Evolutionary conservation across 2,329 filamentous ascomycete genomes (phyloP).

Genomic region (Periconia macrospinosa): DNA sequence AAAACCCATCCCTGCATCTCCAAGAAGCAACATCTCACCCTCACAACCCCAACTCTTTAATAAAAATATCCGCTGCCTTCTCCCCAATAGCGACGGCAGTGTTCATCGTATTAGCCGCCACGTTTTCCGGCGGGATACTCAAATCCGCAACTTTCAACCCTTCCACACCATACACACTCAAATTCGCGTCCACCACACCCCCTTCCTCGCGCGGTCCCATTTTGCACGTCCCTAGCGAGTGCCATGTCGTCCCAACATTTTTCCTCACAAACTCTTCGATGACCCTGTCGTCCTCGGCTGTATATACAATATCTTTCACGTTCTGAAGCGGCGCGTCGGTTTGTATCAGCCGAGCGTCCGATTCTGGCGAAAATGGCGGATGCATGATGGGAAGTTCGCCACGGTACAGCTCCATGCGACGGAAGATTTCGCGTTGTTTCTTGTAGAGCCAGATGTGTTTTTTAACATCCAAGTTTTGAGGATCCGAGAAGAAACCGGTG

Average conservation of each 20-base stretch:
- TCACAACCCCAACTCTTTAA: neutral
- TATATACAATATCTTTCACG: slow-evolving; percentile 51
- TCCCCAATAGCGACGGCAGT: neutral
- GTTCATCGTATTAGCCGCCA: neutral
- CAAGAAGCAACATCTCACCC: too few relatives aligned
- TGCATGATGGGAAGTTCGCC: slow-evolving; percentile 44
- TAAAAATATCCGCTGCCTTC: neutral
- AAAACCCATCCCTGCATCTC: too few relatives aligned
- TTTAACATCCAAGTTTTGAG: slow-evolving; percentile 60
- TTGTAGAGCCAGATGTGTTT: slow-evolving; percentile 67
- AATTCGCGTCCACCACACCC: neutral
- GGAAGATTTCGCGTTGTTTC: slow-evolving; percentile 62
- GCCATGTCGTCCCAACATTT: slow-evolving; percentile 45
- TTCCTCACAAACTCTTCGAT: slow-evolving; percentile 49
- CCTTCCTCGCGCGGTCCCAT: too few relatives aligned
- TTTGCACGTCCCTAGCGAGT: slow-evolving; percentile 35
- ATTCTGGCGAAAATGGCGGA: slow-evolving; percentile 43
- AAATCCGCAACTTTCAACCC: neutral
- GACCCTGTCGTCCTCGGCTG: slow-evolving; percentile 51
- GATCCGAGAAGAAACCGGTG: slow-evolving; percentile 60
- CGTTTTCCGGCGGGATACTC: neutral
- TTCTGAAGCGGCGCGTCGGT: slow-evolving; percentile 27
- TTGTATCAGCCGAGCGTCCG: slow-evolving; percentile 47
- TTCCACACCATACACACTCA: neutral
- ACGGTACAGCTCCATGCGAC: slow-evolving; percentile 57